Conservation (phyloP, 2,329 filamentous ascomycete species). For the Rhynchosporium secalis region DNA sequence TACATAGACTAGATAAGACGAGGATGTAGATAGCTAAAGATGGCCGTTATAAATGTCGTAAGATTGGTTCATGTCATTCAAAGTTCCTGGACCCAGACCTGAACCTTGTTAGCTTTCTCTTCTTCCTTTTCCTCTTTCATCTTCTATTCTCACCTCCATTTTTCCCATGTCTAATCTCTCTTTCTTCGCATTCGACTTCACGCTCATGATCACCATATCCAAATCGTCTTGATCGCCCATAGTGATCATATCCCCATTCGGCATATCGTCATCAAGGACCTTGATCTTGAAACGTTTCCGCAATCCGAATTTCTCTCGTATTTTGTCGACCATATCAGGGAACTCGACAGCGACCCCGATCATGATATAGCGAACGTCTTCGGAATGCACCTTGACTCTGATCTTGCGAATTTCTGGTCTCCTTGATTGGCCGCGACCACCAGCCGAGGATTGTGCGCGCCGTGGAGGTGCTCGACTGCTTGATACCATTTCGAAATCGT, state of each 20-base stretch:
- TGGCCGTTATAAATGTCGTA: constrained; percentile 18
- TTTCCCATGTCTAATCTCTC: constrained; percentile 83
- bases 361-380: constrained; percentile 92
- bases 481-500: constrained; percentile 77
- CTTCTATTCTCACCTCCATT: constrained; percentile 78
- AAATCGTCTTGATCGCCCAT: constrained; percentile 96
- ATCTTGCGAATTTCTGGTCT: constrained; percentile 73
- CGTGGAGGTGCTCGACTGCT: constrained; percentile 48
- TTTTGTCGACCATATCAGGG: constrained; percentile 72
- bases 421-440: constrained; percentile 56
- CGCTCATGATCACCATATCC: constrained; percentile 77
- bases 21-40: constrained; percentile 1
- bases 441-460: constrained; percentile 41
- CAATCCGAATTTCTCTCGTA: constrained; percentile 85
- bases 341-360: constrained; percentile 73
- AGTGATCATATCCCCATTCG: constrained; percentile 88
- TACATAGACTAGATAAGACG: background rate
- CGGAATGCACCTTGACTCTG: constrained; percentile 86
- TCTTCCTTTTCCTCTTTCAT: background rate
- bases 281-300: constrained; percentile 82
- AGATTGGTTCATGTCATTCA: constrained; percentile 21
- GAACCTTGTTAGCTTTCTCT: constrained; percentile 17
- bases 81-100: constrained; percentile 39
- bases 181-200: constrained; percentile 67
- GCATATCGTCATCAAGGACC: constrained; percentile 75